Base-by-base conservation (phyloP, 2,329 filamentous ascomycete species). In the Fusarium fracticaudum region DNA sequence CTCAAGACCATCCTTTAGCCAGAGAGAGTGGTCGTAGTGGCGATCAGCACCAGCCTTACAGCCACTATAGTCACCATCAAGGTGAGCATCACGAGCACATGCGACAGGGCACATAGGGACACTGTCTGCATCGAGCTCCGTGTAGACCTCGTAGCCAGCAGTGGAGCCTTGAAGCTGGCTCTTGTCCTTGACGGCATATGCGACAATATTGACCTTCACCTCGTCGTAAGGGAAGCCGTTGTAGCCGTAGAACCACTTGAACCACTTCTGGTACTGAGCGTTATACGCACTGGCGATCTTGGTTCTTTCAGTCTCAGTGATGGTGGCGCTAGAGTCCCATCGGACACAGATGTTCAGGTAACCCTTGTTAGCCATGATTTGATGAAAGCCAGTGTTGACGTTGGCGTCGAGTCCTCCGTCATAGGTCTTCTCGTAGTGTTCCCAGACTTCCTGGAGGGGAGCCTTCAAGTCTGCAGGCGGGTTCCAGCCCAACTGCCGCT, bases 21-120 rank as follows among this genome's bases (percentile, higher is more conserved):
- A 86, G 31, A 87, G 81, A 40, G 81, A 83, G 64, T 84, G 78
- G 67, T 86, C 84, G 57, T 85, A 86, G 73, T 85, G 84, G 7
- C 78, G 72, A 18, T 69, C 79, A 5, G 81, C 80, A 4, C 75
- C 72, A 22, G 72, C 70, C 22, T 81, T 67, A 71, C 85, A 86
- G 17, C 78, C 75, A 54, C 76, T 78, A 70, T 86, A 85, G 75
- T 85, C 80, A n/a, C 78, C 78, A 55, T 85, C 79, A 63, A 83
- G 81, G 68, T 86, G 82, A 76, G 84, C 85, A 77, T 85, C 84
- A 14, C 84, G 79, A 11, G 84, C 81, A 69, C 84, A 86, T 10
- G 76, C 76, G 1, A 64, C 40, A 24, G 64, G 45, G 66, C 85
- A 87, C 78, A 85, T 78, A 4, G 85, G 84, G 10, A 83, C 79